Evolutionary conservation across 768 basidiomycete genomes (phyloP), one percentile per base, ranked within the genome.

Genomic region (Tricholoma sp.): DNA sequence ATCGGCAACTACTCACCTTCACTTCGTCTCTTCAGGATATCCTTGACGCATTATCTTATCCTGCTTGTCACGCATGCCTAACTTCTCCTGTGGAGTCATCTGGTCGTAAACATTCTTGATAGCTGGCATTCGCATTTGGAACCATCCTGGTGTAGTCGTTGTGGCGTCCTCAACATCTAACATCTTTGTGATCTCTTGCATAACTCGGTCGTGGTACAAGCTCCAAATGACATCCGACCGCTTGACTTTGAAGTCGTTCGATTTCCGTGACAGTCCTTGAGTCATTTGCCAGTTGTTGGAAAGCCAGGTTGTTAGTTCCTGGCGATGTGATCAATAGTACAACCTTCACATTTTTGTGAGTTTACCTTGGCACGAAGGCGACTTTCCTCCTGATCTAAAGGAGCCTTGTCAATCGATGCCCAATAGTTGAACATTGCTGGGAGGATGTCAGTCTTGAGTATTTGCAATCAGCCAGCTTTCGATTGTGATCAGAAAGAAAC

Each of bases 351-450:
- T 39, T 0, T 12, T 39, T 39, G 15, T 5, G n/a, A 39, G 37
- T 39, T 39, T n/a, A 39, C 37, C 37, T 39, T 39, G 37, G 37
- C 37, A 39, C 24, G 24, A 24, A 24, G 2, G 4, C 24, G 24
- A 24, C 24, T 24, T 4, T 24, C 24, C 24, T 24, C 24, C 1
- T 24, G 2, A 24, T 74, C n/a, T n/a, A n/a, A n/a, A n/a, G n/a
- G n/a, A n/a, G n/a, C 53, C 24, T 74, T 74, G 51, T 10, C 58
- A 29, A 12, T 34, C 1, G 33, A 9, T 34, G 5, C 5, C 5
- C 1, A 12, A 4, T 34, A 9, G 5, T 34, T 34, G 24, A 24
- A 24, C 1, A 24, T 24, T 24, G 24, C 34, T 3, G 34, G 34
- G 34, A 34, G 34, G 5, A 34, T 34, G 34, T 34, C 34, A 34